Evolutionary conservation across 2,329 filamentous ascomycete species (phyloP), one percentile per base, ranked within the genome.

Genomic region (Aspergillus bombycis): DNA sequence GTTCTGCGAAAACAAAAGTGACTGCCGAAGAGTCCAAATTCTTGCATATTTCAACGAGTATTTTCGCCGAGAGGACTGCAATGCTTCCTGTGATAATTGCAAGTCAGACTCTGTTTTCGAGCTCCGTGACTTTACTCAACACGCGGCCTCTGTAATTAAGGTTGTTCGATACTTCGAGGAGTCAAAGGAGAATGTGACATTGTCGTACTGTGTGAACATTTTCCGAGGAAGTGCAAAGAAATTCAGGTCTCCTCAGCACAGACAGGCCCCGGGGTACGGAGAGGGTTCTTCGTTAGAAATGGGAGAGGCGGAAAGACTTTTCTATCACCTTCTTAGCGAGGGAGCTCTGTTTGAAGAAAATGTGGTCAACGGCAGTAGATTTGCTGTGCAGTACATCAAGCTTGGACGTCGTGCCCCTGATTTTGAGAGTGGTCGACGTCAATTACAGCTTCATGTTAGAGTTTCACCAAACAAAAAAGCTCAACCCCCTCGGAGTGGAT

Each of bases 41-140:
- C 86, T 99, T 38, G 87, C 87, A n/a, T 99, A 99, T 77, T 99
- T 99, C 81, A 93, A 91, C 62, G 96, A 99, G 77, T 83, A 84
- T 1, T 99, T 98, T 74, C 81, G 86, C 58, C 82, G 84, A 43
- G 85, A 87, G 14, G 85, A 92, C 58, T 99, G 95, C 78, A 82
- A 88, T 56, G 83, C 86, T 57, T 86, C 85, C 1, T 99, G 95
- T 77, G 96, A 99, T 81, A 98, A 97, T 74, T 99, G 95, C 83
- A 88, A 85, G 67, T 91, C 89, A 3, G 88, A 87, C 28, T 83
- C 86, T 53, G 84, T 85, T 4, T 95, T 93, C 71, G 88, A 93
- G 70, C 83, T 85, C 58, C 84, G 88, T 62, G 93, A 98, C 78
- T 91, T 94, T 69, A 93, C 92, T 14, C 80, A 88, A 19, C 87